Conservation (phyloP, 495 filamentous ascomycete genomes). For the Parathielavia appendiculata region DNA sequence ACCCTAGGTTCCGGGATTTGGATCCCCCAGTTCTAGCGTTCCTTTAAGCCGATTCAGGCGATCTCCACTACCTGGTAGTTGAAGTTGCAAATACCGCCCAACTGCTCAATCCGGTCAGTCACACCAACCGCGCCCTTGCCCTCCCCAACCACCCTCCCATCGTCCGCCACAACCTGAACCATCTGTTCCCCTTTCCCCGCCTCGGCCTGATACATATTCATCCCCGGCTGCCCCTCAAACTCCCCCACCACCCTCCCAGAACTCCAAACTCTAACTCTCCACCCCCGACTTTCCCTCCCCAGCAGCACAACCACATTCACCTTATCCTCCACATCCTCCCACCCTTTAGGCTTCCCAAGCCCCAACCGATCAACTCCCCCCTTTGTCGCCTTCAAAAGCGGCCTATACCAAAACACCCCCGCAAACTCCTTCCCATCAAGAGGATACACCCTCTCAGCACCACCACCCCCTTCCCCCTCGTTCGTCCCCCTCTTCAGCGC, state of each 20-base stretch:
- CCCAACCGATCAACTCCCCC: not conserved
- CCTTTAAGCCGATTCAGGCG: not conserved
- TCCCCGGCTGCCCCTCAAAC: not conserved
- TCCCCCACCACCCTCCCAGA: not conserved
- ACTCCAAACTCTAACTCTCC: not conserved
- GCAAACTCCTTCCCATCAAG: not conserved
- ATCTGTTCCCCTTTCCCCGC: not conserved
- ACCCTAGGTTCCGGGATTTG: not conserved
- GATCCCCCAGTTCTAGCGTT: not conserved
- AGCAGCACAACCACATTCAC: constrained; percentile 2
- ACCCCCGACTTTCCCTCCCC: not conserved
- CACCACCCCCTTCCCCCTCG: not conserved
- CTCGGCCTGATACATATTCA: constrained; percentile 4
- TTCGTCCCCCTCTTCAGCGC: not conserved
- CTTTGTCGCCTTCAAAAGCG: not conserved
- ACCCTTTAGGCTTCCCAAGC: not conserved
- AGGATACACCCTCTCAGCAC: not conserved
- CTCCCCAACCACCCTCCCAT: constrained; percentile 7
- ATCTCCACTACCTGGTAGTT: constrained; percentile 17
- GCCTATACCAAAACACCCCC: constrained; percentile 5
- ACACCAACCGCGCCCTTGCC: not conserved
- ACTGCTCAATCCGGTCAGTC: not conserved
- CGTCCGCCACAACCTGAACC: not conserved
- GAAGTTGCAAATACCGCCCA: constrained; percentile 10
- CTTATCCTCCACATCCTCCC: not conserved